Base-by-base conservation (phyloP, 768 basidiomycete genomes). In the Astraeus odoratus region DNA sequence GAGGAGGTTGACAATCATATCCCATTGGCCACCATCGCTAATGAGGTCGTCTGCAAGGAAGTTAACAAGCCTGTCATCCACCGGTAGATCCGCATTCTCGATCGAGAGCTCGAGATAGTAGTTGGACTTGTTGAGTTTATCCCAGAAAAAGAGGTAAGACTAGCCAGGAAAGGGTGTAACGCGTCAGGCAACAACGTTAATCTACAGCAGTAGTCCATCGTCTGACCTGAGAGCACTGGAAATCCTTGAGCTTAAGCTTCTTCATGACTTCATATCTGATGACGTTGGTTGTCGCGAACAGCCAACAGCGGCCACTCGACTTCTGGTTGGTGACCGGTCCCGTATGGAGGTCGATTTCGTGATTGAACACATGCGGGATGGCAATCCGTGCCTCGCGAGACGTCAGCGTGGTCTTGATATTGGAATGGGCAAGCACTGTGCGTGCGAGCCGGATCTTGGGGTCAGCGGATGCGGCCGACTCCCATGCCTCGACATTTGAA, bases 91-190 rank as follows among this genome's bases (percentile, higher is more conserved):
- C 1, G 82, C 81, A 44, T 86, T 76, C 64, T 95, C 73, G 53
- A 97, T 87, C 39, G 85, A 78, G 31, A 85, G 74, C 65, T 96
- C 94, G 15, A 96, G 82, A 65, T 86, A 95, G 67, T 88, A 93
- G 64, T 85, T 86, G 35, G 75, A 67, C 63, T 96, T 90, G 73
- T 94, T 91, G 40, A 97, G 78, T 66, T 94, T 93, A 67, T 98
- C 94, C 75, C 85, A 95, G 76, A 97, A 94, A 75, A 93, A 94
- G 23, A 94, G 74, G 64, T 95, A 95, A 2, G 81, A 80, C 85
- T 89, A 54, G 34, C 33, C 30, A 38, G 12, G 15, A 15, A 24
- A 22, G 48, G 39, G 23, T 18, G 38, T 25, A 53, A 40, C 52
- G 49, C 38, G 43, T 45, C 8, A 34, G 20, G 4, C 18, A 37